Evolutionary conservation across 2,329 filamentous ascomycete genomes (phyloP).

Genomic region (Sclerotinia nivalis): DNA sequence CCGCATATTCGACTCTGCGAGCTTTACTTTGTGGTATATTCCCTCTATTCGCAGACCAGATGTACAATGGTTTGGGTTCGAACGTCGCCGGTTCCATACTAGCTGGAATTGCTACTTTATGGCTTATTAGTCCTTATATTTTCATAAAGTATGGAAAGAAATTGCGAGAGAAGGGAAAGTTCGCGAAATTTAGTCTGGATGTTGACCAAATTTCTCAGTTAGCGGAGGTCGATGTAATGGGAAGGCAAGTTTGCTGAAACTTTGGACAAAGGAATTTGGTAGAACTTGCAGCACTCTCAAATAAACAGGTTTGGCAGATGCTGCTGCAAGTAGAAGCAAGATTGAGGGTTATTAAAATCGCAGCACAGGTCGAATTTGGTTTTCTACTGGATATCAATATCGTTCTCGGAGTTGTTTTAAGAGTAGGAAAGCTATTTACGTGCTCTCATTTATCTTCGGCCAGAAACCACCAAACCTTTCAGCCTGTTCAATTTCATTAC

Average conservation of each 20-base stretch:
- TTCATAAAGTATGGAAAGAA: constrained; percentile 44
- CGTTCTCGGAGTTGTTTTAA: no score
- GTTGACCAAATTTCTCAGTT: neutral
- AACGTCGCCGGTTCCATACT: constrained; percentile 47
- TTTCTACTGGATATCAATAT: neutral
- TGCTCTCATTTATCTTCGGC: neutral
- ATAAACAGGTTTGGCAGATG: neutral
- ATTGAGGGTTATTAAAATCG: neutral
- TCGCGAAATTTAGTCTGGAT: constrained; percentile 3
- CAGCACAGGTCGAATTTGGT: neutral
- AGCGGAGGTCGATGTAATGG: neutral
- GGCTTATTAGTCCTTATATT: constrained; percentile 44
- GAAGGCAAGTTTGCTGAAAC: neutral
- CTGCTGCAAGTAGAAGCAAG: neutral
- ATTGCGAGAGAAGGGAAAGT: constrained; percentile 35
- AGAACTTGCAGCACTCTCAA: neutral
- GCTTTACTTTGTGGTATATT: constrained; percentile 45
- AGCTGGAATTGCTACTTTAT: constrained; percentile 46
- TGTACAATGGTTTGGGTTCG: constrained; percentile 45
- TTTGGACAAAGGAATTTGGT: neutral
- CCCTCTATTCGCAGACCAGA: constrained; percentile 45
- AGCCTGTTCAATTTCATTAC: neutral
- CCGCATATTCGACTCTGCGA: constrained; percentile 46
- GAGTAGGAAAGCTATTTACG: no score
- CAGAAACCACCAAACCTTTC: neutral